phyloP scores from a whole-genome alignment of 805 yeast species.

The Huiozyma naganishii region DNA sequence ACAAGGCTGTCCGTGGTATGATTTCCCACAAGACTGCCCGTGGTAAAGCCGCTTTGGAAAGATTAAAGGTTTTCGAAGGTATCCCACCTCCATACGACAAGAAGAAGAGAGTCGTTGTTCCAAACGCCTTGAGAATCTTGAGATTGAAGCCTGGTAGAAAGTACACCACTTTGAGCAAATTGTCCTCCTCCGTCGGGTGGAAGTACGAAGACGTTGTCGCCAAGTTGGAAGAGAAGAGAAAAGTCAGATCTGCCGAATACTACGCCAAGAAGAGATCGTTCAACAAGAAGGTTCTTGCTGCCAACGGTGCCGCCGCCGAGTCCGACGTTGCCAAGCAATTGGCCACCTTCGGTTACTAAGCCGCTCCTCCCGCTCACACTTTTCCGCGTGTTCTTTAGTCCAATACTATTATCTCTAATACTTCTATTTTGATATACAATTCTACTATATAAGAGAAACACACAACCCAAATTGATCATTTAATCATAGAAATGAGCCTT shows the following conservation, averaged over 20 bases:
- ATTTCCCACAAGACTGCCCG: constrained; percentile 99
- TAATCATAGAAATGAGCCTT: no score
- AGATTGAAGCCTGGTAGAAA: constrained; percentile 99
- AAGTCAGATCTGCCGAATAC: constrained; percentile 97
- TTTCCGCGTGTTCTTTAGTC: not conserved
- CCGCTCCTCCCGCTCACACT: constrained; percentile 5
- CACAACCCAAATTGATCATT: no score
- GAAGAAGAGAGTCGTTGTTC: constrained; percentile 99
- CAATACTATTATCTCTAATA: not conserved
- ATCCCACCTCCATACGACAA: constrained; percentile 99
- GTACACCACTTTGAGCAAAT: constrained; percentile 96
- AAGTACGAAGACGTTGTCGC: constrained; percentile 97
- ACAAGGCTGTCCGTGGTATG: constrained; percentile 99
- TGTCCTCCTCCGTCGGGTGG: constrained; percentile 97
- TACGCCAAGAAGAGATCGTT: constrained; percentile 97
- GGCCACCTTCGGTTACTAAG: constrained; percentile 95
- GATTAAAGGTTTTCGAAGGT: constrained; percentile 99
- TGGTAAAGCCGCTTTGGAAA: constrained; percentile 99
- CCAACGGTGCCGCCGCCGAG: constrained; percentile 78
- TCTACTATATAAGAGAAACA: constrained; percentile 1
- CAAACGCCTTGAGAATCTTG: constrained; percentile 97
- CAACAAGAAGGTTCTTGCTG: constrained; percentile 82
- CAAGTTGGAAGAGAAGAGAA: constrained; percentile 98
- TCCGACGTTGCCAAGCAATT: constrained; percentile 87
- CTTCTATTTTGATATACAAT: not conserved